phyloP scores from a whole-genome alignment of 1,284 basidiomycete genomes.

The Naganishia sp. region DNA sequence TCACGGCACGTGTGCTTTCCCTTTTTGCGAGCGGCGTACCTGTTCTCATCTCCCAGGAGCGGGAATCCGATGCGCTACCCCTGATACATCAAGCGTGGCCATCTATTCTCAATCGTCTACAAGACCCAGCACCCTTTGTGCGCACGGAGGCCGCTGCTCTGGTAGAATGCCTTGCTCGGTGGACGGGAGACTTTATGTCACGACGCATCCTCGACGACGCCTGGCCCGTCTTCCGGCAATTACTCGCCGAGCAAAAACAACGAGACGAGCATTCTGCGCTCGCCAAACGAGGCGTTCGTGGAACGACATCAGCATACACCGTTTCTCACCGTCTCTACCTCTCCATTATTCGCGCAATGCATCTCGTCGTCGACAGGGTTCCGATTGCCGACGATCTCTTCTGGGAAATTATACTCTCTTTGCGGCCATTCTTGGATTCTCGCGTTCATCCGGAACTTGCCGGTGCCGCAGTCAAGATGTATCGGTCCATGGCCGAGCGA shows the following conservation, averaged over 20 bases:
- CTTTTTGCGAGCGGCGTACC: slow-evolving; percentile 72
- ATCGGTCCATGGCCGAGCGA: slow-evolving; percentile 60
- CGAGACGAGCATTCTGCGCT: slow-evolving; percentile 68
- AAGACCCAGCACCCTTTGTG: slow-evolving; percentile 72
- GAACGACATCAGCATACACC: slow-evolving; percentile 53
- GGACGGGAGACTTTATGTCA: slow-evolving; percentile 80
- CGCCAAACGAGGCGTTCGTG: slow-evolving; percentile 59
- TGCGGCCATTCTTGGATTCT: slow-evolving; percentile 70
- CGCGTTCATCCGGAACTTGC: slow-evolving; percentile 73
- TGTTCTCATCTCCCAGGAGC: slow-evolving; percentile 61
- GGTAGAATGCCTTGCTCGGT: slow-evolving; percentile 65
- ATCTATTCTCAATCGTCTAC: slow-evolving; percentile 76
- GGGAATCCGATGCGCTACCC: slow-evolving; percentile 71
- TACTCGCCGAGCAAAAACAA: slow-evolving; percentile 63
- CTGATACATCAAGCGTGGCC: slow-evolving; percentile 85
- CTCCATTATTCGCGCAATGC: slow-evolving; percentile 71
- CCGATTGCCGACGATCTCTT: slow-evolving; percentile 67
- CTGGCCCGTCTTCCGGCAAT: slow-evolving; percentile 73
- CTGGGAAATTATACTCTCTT: slow-evolving; percentile 75
- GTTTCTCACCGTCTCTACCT: slow-evolving; percentile 73
- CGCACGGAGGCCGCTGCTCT: slow-evolving; percentile 70
- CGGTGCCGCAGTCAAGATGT: slow-evolving; percentile 65
- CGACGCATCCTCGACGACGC: slow-evolving; percentile 80
- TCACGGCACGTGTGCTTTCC: slow-evolving; percentile 75
- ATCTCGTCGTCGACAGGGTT: slow-evolving; percentile 63